phyloP scores from a whole-genome alignment of 2,329 filamentous ascomycete genomes.

The Sporothrix inflata region DNA sequence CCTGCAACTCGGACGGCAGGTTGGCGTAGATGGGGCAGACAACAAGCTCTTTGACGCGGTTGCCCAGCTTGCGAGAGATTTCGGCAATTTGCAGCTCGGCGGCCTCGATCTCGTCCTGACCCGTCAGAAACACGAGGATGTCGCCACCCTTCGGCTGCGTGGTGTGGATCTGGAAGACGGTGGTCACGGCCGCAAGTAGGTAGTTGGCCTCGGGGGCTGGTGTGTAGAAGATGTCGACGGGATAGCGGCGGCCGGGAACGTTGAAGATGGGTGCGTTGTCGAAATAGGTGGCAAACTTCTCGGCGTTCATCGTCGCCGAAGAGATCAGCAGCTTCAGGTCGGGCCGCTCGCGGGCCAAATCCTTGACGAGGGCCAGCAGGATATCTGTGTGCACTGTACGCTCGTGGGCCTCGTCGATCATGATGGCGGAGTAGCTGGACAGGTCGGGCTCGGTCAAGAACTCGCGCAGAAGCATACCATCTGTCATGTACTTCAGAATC shows the following conservation, averaged over 20 bases:
- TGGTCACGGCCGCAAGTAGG: conserved; percentile 85
- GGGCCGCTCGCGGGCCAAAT: conserved; percentile 78
- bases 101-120: conserved; percentile 93
- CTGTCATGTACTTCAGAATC: conserved; percentile 92
- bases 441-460: conserved; percentile 88
- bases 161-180: conserved; percentile 92
- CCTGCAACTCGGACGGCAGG: conserved; percentile 84
- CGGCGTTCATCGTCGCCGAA: conserved; percentile 90
- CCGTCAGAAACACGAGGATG: conserved; percentile 91
- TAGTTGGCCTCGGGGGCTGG: conserved; percentile 93
- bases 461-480: conserved; percentile 90
- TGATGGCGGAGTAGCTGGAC: conserved; percentile 79
- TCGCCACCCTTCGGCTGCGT: conserved; percentile 77
- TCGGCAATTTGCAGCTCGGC: conserved; percentile 83
- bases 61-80: conserved; percentile 83
- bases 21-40: conserved; percentile 95
- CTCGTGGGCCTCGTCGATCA: conserved; percentile 97
- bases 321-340: conserved; percentile 91
- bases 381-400: conserved; percentile 91
- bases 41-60: conserved; percentile 81
- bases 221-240: conserved; percentile 90
- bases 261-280: conserved; percentile 93
- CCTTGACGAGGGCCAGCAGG: conserved; percentile 82
- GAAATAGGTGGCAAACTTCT: conserved; percentile 90
- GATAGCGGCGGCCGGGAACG: conserved; percentile 85